Evolutionary conservation across 768 basidiomycete species (phyloP).

Genomic region (Suillus brevipes): DNA sequence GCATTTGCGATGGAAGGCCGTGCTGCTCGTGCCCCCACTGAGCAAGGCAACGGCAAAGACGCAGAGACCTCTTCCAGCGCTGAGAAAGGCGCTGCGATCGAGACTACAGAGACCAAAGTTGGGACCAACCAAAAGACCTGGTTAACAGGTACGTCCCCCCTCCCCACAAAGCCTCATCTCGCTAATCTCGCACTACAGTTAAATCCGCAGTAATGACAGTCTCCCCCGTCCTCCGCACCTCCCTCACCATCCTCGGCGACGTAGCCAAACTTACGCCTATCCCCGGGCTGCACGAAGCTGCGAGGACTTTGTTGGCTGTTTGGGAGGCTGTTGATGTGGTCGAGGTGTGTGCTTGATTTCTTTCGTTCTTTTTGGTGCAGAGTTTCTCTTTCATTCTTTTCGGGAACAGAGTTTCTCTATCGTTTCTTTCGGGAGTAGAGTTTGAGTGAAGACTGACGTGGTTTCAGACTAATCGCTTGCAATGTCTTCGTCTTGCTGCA

Average conservation of each 20-base stretch:
- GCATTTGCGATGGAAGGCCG: slow-evolving; percentile 19
- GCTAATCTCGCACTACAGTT: background rate
- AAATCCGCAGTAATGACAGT: background rate
- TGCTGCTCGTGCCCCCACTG: background rate
- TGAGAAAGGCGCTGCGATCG: background rate
- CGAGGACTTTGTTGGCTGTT: slow-evolving; percentile 53
- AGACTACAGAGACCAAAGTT: no score
- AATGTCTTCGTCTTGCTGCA: slow-evolving; percentile 69
- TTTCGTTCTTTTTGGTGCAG: background rate
- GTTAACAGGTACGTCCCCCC: background rate
- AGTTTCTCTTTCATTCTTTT: no score
- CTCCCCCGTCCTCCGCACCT: background rate
- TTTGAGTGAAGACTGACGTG: background rate
- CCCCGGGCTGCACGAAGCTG: slow-evolving; percentile 53
- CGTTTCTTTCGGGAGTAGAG: background rate
- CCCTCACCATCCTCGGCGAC: background rate
- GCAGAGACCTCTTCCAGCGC: background rate
- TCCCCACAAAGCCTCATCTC: no score
- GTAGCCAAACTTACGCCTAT: slow-evolving; percentile 51
- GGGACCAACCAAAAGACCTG: background rate
- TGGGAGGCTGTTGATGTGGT: slow-evolving; percentile 64
- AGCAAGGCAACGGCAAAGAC: background rate
- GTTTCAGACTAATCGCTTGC: slow-evolving; percentile 61
- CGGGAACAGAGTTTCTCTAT: background rate
- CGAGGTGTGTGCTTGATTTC: slow-evolving; percentile 46